phyloP scores from a whole-genome alignment of 345 rosid genomes.

The Eucalyptus sp. region DNA sequence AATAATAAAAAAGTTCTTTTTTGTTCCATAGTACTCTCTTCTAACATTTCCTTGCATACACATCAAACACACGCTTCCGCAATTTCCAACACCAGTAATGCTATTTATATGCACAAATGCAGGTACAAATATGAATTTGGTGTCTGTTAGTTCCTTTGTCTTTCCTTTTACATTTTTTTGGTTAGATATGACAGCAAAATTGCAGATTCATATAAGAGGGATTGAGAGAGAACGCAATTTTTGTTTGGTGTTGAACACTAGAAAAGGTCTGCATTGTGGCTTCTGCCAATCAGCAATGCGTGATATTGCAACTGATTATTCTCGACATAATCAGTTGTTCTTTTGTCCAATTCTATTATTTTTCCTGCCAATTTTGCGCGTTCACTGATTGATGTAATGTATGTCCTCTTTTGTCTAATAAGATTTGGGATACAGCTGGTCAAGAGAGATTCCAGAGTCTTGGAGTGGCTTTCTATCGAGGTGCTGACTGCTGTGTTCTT shows the following conservation, averaged over 20 bases:
- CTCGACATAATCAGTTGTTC: not conserved
- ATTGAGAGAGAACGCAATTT: not conserved
- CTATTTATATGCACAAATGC: not conserved
- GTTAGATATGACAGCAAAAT: not conserved
- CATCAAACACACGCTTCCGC: no score
- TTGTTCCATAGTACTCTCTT: no score
- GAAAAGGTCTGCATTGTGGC: not conserved
- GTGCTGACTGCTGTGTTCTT: constrained; percentile 52
- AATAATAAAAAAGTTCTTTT: no score
- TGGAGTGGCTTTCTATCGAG: constrained; percentile 56
- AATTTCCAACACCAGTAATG: not conserved
- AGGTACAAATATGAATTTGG: not conserved
- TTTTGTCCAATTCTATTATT: not conserved
- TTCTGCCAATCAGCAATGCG: not conserved
- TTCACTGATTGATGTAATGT: not conserved
- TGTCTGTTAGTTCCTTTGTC: not conserved
- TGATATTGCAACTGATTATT: not conserved
- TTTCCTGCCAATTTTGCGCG: not conserved
- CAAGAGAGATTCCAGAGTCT: constrained; percentile 80
- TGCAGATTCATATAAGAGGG: not conserved
- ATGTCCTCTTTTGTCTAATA: not conserved
- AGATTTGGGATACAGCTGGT: constrained; percentile 93
- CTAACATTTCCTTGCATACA: no score
- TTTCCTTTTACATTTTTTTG: not conserved
- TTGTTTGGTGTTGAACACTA: not conserved